Evolutionary conservation across 495 filamentous ascomycete genomes (phyloP).

Genomic region (Daldinia grandis): DNA sequence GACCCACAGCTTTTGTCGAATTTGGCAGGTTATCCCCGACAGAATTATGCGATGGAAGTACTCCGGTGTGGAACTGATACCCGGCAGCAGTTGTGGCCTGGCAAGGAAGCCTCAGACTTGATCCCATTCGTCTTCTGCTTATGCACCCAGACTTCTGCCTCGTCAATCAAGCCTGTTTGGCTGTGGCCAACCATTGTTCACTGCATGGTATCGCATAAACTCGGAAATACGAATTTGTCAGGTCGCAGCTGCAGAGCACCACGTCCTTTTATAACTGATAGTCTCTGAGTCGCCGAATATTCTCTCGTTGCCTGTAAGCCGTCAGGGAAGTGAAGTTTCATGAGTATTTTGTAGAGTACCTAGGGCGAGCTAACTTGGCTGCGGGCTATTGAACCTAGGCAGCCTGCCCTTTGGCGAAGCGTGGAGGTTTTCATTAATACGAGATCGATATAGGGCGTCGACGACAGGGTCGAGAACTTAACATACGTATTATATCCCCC

Average conservation of each 20-base stretch:
- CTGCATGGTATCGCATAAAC: constrained; percentile 30
- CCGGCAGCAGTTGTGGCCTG: constrained; percentile 1
- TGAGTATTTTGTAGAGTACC: constrained; percentile 31
- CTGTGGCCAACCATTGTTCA: constrained; percentile 19
- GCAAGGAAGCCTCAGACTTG: constrained; percentile 1
- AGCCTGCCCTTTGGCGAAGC: constrained; percentile 26
- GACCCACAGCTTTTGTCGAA: constrained; percentile 4
- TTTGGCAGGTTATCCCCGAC: constrained; percentile 1
- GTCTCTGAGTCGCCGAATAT: constrained; percentile 26
- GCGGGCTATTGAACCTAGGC: constrained; percentile 12
- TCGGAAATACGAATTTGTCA: constrained; percentile 23
- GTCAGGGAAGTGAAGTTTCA: constrained; percentile 20
- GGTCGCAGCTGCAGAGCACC: constrained; percentile 36
- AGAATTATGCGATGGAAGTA: neutral
- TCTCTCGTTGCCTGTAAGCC: constrained; percentile 30
- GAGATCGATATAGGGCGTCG: constrained; percentile 41
- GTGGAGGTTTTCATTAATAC: constrained; percentile 40
- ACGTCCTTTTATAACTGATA: constrained; percentile 6
- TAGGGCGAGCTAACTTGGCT: constrained; percentile 34
- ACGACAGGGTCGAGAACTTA: constrained; percentile 40
- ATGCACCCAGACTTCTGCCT: constrained; percentile 8
- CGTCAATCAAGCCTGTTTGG: constrained; percentile 15
- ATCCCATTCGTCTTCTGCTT: constrained; percentile 3
- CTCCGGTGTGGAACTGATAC: constrained; percentile 7
- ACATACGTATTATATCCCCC: constrained; percentile 30